Conservation (phyloP, 306 rosid species). For the Gillenia trifoliata region DNA sequence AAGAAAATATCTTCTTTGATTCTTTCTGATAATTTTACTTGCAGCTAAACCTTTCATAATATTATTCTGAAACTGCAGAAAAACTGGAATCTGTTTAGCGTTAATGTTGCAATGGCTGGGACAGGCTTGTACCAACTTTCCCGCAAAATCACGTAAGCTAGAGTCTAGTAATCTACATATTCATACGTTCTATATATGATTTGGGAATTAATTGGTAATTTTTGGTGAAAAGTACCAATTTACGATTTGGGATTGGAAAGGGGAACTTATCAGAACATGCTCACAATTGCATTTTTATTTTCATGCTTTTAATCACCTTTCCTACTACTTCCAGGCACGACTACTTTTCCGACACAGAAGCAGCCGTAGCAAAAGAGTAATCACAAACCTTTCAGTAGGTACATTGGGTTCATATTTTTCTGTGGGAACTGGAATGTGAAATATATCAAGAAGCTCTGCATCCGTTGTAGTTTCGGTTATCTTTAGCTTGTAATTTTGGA, state of each 20-base stretch:
- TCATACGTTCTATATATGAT: background rate
- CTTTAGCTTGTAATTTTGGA: background rate
- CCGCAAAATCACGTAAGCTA: conserved; percentile 15
- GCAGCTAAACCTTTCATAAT: background rate
- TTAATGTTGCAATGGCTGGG: conserved; percentile 20
- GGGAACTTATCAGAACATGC: background rate
- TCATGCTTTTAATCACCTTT: background rate
- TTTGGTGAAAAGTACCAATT: background rate
- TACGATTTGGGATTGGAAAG: background rate
- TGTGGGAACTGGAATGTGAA: background rate
- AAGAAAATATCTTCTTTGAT: background rate
- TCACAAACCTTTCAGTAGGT: background rate
- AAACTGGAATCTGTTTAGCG: conserved; percentile 20
- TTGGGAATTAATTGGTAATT: background rate
- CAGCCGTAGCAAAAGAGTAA: conserved; percentile 10
- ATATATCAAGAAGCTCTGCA: background rate
- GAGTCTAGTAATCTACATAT: too few relatives aligned
- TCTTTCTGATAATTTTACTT: background rate
- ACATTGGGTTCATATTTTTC: background rate
- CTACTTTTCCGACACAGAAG: conserved; percentile 13
- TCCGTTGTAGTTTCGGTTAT: background rate
- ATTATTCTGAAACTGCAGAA: conserved; percentile 14
- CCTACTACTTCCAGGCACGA: background rate
- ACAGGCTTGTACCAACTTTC: conserved; percentile 14
- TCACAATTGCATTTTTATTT: background rate